A percentile compares a stretch with the other conserved stretches of the same genome.
These are phyloP conservation scores for Triticum urartu DNA, from an alignment of 176 grass and related monocot species.

Conservation along the genomic window DNA sequence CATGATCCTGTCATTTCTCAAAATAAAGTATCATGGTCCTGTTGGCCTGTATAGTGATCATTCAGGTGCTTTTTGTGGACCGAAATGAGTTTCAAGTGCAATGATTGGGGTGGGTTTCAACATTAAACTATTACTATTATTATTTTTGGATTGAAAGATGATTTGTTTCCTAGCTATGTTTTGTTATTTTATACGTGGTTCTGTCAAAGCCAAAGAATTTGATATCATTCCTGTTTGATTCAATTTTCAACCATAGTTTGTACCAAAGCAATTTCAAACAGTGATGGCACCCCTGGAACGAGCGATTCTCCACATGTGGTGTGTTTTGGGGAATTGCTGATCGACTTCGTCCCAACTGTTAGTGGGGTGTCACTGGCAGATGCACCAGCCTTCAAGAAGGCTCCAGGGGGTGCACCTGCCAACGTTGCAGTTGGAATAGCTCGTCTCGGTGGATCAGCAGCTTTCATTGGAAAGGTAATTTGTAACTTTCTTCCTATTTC, in stretches of 20 bases:
- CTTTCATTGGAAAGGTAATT: constrained; percentile 92
- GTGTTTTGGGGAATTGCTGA: constrained; percentile 88
- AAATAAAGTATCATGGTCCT: neutral
- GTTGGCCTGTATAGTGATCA: neutral
- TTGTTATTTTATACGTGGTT: constrained; percentile 9
- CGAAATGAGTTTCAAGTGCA: neutral
- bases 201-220: neutral
- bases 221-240: constrained; percentile 21
- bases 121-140: neutral
- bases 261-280: constrained; percentile 38
- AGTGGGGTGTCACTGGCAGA: constrained; percentile 69
- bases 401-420: constrained; percentile 85
- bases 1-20: neutral
- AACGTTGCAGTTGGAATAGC: constrained; percentile 95
- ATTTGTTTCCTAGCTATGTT: constrained; percentile 4
- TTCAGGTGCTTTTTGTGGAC: neutral
- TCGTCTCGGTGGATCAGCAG: constrained; percentile 88
- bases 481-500: constrained; percentile 2
- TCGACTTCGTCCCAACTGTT: constrained; percentile 89
- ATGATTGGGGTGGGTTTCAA: neutral
- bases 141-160: neutral
- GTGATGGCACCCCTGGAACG: constrained; percentile 26
- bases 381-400: constrained; percentile 94
- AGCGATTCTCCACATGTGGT: constrained; percentile 74
- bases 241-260: constrained; percentile 39